A percentile compares a stretch with the other conserved stretches of the same genome.
Conservation (phyloP, 75 land plant genomes). For the Pseudotsuga menziesii region DNA sequence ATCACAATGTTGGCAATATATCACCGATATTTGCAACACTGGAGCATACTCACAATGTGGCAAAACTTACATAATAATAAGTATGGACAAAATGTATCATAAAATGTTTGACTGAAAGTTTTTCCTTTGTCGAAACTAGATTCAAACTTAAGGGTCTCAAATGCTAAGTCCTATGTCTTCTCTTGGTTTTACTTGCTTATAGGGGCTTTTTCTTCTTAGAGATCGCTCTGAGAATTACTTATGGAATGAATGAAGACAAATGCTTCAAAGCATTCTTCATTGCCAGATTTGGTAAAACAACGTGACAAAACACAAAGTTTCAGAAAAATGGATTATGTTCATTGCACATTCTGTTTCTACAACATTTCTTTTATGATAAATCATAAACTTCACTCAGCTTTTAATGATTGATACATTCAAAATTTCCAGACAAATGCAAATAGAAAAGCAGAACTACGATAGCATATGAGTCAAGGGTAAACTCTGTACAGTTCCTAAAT, state of each 20-base stretch:
- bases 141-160: no score
- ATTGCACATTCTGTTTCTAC: background rate
- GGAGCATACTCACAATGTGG: no score
- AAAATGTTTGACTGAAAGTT: no score
- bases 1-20: no score
- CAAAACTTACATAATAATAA: no score
- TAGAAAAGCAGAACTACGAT: background rate
- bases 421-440: background rate
- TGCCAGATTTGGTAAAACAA: background rate
- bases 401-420: background rate
- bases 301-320: background rate
- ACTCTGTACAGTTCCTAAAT: background rate
- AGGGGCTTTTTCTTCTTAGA: no score
- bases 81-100: no score
- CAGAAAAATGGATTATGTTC: background rate
- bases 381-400: background rate
- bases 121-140: no score
- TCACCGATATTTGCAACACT: no score
- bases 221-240: background rate
- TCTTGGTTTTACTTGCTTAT: no score
- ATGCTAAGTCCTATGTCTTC: no score
- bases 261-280: background rate
- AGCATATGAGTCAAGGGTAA: background rate
- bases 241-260: background rate
- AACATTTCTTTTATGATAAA: background rate